Evolutionary conservation across 2,329 filamentous ascomycete genomes (phyloP).

Genomic region (Microcyclosporella mali): DNA sequence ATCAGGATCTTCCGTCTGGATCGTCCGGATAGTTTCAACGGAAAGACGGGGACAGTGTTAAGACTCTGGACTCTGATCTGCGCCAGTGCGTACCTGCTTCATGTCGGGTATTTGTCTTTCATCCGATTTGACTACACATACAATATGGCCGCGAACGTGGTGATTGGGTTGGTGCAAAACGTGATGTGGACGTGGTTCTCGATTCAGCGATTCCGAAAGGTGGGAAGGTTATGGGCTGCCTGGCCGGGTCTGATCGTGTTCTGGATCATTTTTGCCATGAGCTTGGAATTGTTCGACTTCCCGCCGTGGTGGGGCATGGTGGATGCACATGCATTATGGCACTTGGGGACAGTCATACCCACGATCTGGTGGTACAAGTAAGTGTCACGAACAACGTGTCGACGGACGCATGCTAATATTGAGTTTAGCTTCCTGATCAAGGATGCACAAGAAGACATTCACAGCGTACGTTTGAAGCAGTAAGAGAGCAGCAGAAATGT

Average conservation of each 20-base stretch:
- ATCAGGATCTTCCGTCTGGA: constrained; percentile 82
- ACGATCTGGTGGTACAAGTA: constrained; percentile 92
- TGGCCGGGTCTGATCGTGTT: constrained; percentile 89
- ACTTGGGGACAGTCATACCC: constrained; percentile 83
- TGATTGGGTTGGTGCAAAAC: constrained; percentile 72
- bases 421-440: constrained; percentile 69
- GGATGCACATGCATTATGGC: constrained; percentile 94
- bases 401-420: neutral
- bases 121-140: constrained; percentile 94
- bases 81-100: constrained; percentile 61
- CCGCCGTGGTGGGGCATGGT: constrained; percentile 73
- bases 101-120: constrained; percentile 77
- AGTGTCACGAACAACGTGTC: constrained; percentile 38
- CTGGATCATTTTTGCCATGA: constrained; percentile 91
- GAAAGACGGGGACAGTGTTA: constrained; percentile 45
- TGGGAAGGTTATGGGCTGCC: constrained; percentile 69
- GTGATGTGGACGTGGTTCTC: constrained; percentile 81
- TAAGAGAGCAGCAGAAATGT: constrained; percentile 29
- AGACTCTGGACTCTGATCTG: constrained; percentile 73
- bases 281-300: constrained; percentile 91
- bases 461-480: constrained; percentile 65
- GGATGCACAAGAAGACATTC: constrained; percentile 77
- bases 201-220: constrained; percentile 63
- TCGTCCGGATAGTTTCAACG: constrained; percentile 39
- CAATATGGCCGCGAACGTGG: constrained; percentile 94